Evolutionary conservation across 371 early-diverging fungal genomes (phyloP).

Genomic region (Mucor sp.): DNA sequence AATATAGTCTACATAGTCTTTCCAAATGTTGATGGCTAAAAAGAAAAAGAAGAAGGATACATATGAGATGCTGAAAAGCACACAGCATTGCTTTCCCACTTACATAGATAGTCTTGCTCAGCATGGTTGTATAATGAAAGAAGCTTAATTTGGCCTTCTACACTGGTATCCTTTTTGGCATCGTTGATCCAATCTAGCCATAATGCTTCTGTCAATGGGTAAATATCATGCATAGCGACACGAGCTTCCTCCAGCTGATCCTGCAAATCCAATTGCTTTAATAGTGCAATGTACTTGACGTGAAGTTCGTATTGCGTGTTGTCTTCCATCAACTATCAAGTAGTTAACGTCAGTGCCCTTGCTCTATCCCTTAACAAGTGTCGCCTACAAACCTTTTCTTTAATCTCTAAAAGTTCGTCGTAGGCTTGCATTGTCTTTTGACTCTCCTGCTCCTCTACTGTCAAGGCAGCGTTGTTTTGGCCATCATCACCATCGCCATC

Average conservation of each 20-base stretch:
- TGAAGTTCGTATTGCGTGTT: conserved; percentile 42
- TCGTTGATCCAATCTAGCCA: conserved; percentile 75
- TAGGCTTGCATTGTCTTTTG: conserved; percentile 22
- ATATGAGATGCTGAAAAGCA: neutral
- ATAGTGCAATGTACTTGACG: conserved; percentile 28
- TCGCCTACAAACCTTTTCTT: conserved; percentile 25
- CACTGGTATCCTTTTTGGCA: conserved; percentile 32
- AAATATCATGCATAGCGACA: conserved; percentile 55
- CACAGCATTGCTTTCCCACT: conserved; percentile 5
- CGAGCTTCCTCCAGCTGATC: conserved; percentile 58
- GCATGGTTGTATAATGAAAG: conserved; percentile 49
- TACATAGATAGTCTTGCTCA: conserved; percentile 64
- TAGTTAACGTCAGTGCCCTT: neutral
- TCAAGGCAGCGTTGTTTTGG: neutral
- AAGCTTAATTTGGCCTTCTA: conserved; percentile 43
- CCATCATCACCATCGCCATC: neutral
- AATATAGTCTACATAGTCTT: conserved; percentile 51
- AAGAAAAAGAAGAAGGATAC: too few relatives aligned
- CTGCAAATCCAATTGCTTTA: conserved; percentile 27
- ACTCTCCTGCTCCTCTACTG: conserved; percentile 2
- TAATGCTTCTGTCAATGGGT: conserved; percentile 60
- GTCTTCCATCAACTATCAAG: conserved; percentile 29
- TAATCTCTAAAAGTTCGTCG: conserved; percentile 28
- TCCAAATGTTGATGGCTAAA: conserved; percentile 64
- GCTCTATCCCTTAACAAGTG: neutral